phyloP scores from a whole-genome alignment of 1,284 basidiomycete species.

The Taiwanofungus camphoratus region DNA sequence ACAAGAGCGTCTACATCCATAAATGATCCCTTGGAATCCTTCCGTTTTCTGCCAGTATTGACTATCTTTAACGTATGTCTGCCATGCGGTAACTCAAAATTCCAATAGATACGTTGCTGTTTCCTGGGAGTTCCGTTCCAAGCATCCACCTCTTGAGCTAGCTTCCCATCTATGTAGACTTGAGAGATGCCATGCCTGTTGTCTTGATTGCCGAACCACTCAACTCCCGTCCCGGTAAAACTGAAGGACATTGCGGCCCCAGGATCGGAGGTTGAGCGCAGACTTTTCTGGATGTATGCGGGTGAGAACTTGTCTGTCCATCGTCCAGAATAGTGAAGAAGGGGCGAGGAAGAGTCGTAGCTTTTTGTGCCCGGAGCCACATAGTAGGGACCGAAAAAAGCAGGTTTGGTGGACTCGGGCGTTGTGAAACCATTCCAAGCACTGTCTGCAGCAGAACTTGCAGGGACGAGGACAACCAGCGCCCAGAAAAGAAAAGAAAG shows the following conservation, averaged over 20 bases:
- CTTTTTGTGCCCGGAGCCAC: conserved; percentile 66
- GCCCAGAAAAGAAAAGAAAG: conserved; percentile 14
- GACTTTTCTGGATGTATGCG: conserved; percentile 44
- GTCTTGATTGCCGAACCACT: conserved; percentile 67
- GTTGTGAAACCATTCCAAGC: conserved; percentile 66
- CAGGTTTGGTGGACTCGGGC: conserved; percentile 41
- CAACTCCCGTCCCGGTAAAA: conserved; percentile 67
- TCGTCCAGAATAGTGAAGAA: conserved; percentile 52
- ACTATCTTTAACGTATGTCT: conserved; percentile 61
- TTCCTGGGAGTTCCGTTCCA: conserved; percentile 35
- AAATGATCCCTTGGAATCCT: conserved; percentile 29
- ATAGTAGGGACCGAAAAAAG: conserved; percentile 59
- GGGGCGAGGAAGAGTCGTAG: conserved; percentile 60
- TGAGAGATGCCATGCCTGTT: conserved; percentile 46
- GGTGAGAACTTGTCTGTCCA: conserved; percentile 53
- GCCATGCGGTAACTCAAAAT: conserved; percentile 44
- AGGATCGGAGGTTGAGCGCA: conserved; percentile 42
- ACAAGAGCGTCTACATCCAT: conserved; percentile 65
- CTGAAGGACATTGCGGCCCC: conserved; percentile 51
- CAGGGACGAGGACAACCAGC: conserved; percentile 21
- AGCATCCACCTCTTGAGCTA: conserved; percentile 39
- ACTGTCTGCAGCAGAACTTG: conserved; percentile 27
- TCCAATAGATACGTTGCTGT: conserved; percentile 65
- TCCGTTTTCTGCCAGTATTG: conserved; percentile 41
- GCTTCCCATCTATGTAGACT: conserved; percentile 54